phyloP scores from a whole-genome alignment of 1,284 basidiomycete species.

The Pascua guehoae region DNA sequence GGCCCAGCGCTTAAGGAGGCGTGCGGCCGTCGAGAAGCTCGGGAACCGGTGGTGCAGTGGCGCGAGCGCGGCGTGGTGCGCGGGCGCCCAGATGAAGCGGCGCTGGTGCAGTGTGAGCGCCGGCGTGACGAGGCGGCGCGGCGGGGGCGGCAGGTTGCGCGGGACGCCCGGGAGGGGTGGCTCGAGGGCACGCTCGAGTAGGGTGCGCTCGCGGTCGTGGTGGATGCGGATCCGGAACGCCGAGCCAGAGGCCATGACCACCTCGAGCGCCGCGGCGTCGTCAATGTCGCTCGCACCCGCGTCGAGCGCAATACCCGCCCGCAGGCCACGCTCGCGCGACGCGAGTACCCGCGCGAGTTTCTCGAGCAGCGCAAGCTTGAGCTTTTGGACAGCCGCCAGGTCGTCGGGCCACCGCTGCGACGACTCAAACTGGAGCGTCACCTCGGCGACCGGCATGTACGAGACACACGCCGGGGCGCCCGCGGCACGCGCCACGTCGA shows the following conservation, averaged over 20 bases:
- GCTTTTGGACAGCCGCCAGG: constrained; percentile 83
- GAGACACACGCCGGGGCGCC: constrained; percentile 56
- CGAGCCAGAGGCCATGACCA: constrained; percentile 78
- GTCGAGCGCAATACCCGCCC: constrained; percentile 55
- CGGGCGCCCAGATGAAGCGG: constrained; percentile 71
- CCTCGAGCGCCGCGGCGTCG: constrained; percentile 71
- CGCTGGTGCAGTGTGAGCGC: constrained; percentile 65
- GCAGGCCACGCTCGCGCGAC: constrained; percentile 55
- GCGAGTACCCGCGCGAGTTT: constrained; percentile 65
- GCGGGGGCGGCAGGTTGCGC: constrained; percentile 38
- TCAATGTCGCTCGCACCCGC: constrained; percentile 60
- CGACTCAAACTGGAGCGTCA: constrained; percentile 82
- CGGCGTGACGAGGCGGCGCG: constrained; percentile 53
- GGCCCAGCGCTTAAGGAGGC: constrained; percentile 90
- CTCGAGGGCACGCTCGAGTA: constrained; percentile 66
- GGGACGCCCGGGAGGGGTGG: constrained; percentile 40
- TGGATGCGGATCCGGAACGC: constrained; percentile 80
- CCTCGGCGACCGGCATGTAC: constrained; percentile 65
- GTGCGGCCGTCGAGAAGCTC: constrained; percentile 76
- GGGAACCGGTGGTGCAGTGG: constrained; percentile 74
- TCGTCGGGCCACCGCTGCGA: constrained; percentile 95
- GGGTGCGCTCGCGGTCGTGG: constrained; percentile 77
- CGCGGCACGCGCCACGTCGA: constrained; percentile 51
- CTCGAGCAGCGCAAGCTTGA: constrained; percentile 91
- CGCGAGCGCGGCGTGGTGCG: constrained; percentile 80